Evolutionary conservation across 1,139 yeast species (phyloP).

Genomic region (Sugiyamaella japonica): DNA sequence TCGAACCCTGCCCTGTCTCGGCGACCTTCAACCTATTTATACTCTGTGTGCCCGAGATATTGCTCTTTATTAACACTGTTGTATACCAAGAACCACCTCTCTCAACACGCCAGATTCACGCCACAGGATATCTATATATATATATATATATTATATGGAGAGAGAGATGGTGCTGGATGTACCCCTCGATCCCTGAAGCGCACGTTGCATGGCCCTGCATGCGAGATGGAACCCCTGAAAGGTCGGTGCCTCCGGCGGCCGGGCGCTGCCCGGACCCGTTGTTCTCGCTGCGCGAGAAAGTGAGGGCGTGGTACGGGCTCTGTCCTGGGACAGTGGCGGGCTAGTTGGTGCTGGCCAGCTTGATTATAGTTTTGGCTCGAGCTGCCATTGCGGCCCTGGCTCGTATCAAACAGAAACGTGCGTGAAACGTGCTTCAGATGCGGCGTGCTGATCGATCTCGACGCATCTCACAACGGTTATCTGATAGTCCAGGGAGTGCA

Average conservation of each 20-base stretch:
- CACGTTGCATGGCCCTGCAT: conserved; percentile 4
- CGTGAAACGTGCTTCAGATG: conserved; percentile 14
- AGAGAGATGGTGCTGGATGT: too few relatives aligned
- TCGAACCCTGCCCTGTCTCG: background rate
- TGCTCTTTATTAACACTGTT: too few relatives aligned
- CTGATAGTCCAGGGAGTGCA: conserved; percentile 1
- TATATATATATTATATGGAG: too few relatives aligned
- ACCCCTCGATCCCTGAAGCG: background rate
- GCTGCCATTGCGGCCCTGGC: background rate
- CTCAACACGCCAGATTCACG: too few relatives aligned
- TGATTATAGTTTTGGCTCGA: background rate
- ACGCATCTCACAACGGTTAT: conserved; percentile 7
- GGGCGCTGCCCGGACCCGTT: background rate
- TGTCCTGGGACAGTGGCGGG: background rate
- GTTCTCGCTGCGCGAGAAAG: background rate
- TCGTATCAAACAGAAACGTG: conserved; percentile 16
- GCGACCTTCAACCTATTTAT: too few relatives aligned
- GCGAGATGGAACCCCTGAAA: background rate
- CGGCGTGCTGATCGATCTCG: conserved; percentile 10
- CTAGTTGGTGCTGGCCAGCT: background rate
- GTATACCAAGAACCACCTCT: too few relatives aligned
- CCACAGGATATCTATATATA: too few relatives aligned
- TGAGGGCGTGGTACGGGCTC: background rate
- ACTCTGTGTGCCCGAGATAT: too few relatives aligned
- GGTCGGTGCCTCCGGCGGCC: background rate